Conservation (phyloP, 352 stramenopile species). For the Pythium sp. region DNA sequence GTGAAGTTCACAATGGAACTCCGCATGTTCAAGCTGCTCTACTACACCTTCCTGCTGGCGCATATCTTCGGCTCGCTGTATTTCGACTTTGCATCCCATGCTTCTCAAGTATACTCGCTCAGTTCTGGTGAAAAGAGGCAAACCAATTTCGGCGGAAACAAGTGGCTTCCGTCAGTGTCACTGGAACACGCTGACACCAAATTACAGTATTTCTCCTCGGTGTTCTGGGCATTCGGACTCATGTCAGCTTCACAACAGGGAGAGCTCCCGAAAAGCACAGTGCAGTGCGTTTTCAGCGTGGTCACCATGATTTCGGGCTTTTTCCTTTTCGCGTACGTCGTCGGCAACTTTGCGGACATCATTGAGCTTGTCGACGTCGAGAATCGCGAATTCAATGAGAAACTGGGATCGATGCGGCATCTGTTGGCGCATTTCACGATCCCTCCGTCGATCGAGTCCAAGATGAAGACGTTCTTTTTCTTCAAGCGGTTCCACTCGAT, state of each 20-base stretch:
- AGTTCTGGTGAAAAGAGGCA: not conserved
- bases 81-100: constrained; percentile 49
- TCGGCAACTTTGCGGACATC: constrained; percentile 48
- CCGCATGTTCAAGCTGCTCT: constrained; percentile 50
- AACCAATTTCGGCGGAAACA: constrained; percentile 38
- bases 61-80: constrained; percentile 55
- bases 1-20: constrained; percentile 42
- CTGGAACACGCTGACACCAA: not conserved
- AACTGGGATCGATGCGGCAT: constrained; percentile 39
- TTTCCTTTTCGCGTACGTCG: constrained; percentile 47
- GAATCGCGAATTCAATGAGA: constrained; percentile 49
- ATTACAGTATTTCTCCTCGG: constrained; percentile 30
- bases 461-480: constrained; percentile 48
- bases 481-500: constrained; percentile 58
- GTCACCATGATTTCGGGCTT: constrained; percentile 39
- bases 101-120: constrained; percentile 24
- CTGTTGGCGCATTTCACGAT: constrained; percentile 42
- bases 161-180: constrained; percentile 28
- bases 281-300: constrained; percentile 39
- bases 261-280: constrained; percentile 29
- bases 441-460: constrained; percentile 27
- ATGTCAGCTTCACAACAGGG: constrained; percentile 39
- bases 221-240: constrained; percentile 47
- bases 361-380: constrained; percentile 45
- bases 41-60: constrained; percentile 49